These are phyloP conservation scores for Babesia divergens DNA, from an alignment of 169 alveolate species.

Conservation along the genomic window DNA sequence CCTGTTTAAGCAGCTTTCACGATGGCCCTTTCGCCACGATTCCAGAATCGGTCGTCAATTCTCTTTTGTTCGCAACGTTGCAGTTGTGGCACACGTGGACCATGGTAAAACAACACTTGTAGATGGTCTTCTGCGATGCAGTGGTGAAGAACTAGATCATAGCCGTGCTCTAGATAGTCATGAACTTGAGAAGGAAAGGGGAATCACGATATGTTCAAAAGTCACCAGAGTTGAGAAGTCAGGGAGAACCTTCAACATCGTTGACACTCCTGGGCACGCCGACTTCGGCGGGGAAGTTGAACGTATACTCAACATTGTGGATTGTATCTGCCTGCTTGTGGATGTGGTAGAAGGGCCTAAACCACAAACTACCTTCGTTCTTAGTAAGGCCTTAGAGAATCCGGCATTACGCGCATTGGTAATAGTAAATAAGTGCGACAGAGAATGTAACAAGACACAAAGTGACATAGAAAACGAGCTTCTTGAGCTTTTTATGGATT, in stretches of 20 bases:
- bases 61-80: conserved; percentile 91
- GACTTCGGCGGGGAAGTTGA: conserved; percentile 99
- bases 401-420: conserved; percentile 72
- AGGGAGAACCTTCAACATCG: conserved; percentile 78
- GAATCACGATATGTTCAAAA: conserved; percentile 95
- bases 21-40: not conserved
- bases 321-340: conserved; percentile 93
- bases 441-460: conserved; percentile 72
- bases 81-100: conserved; percentile 99
- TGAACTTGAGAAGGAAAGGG: conserved; percentile 93
- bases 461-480: conserved; percentile 90
- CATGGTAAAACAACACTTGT: conserved; percentile 99
- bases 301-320: conserved; percentile 92
- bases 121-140: conserved; percentile 81
- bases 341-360: conserved; percentile 95
- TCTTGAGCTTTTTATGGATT: conserved; percentile 85
- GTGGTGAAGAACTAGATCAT: conserved; percentile 70
- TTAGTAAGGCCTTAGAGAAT: conserved; percentile 75
- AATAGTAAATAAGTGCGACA: conserved; percentile 75
- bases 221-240: conserved; percentile 88
- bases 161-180: conserved; percentile 86
- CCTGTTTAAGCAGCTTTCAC: not conserved
- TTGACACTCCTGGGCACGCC: conserved; percentile 92
- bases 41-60: conserved; percentile 19
- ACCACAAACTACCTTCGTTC: conserved; percentile 85